These are phyloP conservation scores for Hypomontagnella submonticulosa DNA, from an alignment of 495 filamentous ascomycete species.

Conservation along the genomic window DNA sequence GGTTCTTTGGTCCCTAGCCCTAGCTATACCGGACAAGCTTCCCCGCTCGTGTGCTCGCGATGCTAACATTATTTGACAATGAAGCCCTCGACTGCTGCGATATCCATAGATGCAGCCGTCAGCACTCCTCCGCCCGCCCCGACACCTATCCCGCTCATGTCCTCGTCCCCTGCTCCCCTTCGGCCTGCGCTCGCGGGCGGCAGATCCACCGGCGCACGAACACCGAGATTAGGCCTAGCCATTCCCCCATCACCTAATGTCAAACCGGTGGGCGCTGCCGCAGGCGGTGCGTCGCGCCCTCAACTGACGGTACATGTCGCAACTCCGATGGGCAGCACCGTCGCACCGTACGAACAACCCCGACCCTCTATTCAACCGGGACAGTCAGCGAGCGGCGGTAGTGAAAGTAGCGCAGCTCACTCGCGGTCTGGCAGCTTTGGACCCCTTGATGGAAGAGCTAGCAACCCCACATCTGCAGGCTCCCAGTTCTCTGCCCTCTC, in stretches of 20 bases:
- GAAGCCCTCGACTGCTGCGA: constrained; percentile 45
- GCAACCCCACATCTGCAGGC: constrained; percentile 82
- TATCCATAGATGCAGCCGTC: constrained; percentile 38
- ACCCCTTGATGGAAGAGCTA: constrained; percentile 75
- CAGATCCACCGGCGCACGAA: constrained; percentile 70
- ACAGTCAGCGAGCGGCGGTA: constrained; percentile 75
- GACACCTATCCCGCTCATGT: constrained; percentile 70
- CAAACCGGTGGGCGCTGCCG: constrained; percentile 69
- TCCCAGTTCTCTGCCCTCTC: constrained; percentile 80
- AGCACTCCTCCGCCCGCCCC: constrained; percentile 45
- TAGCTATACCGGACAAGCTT: constrained; percentile 20
- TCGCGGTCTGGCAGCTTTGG: constrained; percentile 80
- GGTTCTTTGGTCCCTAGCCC: not conserved
- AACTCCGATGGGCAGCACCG: constrained; percentile 82
- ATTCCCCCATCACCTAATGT: constrained; percentile 86
- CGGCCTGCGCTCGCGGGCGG: constrained; percentile 84
- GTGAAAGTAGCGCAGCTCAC: constrained; percentile 71
- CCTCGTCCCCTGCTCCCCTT: constrained; percentile 77
- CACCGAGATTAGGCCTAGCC: constrained; percentile 84
- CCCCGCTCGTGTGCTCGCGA: constrained; percentile 33
- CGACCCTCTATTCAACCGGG: constrained; percentile 58
- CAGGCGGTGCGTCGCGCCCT: constrained; percentile 46
- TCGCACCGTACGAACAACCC: constrained; percentile 69
- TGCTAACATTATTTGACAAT: constrained; percentile 46
- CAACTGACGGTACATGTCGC: constrained; percentile 79